Conservation (phyloP, 2,329 filamentous ascomycete species). For the Pseudocercospora cruenta region DNA sequence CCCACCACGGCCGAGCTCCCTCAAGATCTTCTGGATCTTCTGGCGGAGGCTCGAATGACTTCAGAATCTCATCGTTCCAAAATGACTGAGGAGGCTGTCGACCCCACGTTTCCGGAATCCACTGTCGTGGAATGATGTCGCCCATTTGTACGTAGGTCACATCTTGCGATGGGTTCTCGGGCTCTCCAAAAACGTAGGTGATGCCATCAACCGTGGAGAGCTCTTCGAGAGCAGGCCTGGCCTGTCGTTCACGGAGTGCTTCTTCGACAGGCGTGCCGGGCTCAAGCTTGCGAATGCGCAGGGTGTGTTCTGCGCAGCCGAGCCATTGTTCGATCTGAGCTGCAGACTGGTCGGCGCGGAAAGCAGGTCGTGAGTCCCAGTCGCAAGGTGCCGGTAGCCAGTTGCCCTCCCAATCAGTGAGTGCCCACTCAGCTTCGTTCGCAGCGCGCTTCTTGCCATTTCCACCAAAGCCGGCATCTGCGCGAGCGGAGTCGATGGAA, state of each 20-base stretch:
- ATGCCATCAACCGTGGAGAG: constrained; percentile 21
- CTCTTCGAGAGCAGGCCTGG: constrained; percentile 14
- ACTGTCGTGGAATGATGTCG: constrained; percentile 37
- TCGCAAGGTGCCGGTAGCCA: constrained; percentile 52
- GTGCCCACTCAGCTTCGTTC: constrained; percentile 13
- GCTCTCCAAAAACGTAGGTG: constrained; percentile 22
- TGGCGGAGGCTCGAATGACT: constrained; percentile 26
- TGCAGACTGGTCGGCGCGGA: constrained; percentile 30
- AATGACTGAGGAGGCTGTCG: constrained; percentile 31
- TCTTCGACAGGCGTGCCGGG: constrained; percentile 7
- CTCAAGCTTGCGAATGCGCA: constrained; percentile 7
- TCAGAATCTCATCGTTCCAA: constrained; percentile 34
- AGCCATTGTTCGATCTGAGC: constrained; percentile 37
- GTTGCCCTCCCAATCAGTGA: constrained; percentile 50
- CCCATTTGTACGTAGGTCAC: constrained; percentile 22
- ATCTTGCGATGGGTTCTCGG: constrained; percentile 12
- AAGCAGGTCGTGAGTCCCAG: constrained; percentile 46
- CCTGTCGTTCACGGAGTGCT: neutral
- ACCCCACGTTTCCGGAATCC: constrained; percentile 33
- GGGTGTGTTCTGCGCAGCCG: constrained; percentile 13
- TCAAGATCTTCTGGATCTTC: constrained; percentile 34
- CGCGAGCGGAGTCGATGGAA: constrained; percentile 22
- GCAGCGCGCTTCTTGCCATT: constrained; percentile 17
- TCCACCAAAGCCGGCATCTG: constrained; percentile 24
- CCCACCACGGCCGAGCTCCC: constrained; percentile 40